Conservation (phyloP, 2,329 filamentous ascomycete genomes). For the Massarina eburnea region DNA sequence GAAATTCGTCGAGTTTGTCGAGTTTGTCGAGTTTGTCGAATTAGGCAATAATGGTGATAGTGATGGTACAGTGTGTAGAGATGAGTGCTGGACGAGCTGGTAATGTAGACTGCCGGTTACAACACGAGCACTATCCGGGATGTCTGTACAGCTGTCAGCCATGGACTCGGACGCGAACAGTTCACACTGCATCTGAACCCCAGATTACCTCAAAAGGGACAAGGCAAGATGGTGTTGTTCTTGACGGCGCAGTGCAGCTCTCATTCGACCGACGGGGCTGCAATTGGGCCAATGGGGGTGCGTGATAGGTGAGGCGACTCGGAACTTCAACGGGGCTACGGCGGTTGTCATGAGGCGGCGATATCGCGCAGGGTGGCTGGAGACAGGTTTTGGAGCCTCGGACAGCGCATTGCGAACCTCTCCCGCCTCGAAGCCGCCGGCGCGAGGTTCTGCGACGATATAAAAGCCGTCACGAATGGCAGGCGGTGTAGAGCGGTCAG, state of each 20-base stretch:
- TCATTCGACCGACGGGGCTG: conserved; percentile 34
- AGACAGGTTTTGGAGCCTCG: conserved; percentile 30
- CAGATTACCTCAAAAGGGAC: conserved; percentile 36
- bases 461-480: conserved; percentile 37
- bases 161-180: conserved; percentile 13
- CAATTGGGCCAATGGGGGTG: conserved; percentile 37
- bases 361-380: conserved; percentile 33
- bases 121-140: conserved; percentile 19
- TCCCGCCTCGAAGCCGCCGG: conserved; percentile 31
- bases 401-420: conserved; percentile 43
- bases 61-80: conserved; percentile 23
- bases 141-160: conserved; percentile 32
- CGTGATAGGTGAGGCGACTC: conserved; percentile 32
- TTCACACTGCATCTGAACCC: conserved; percentile 22
- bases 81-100: conserved; percentile 5
- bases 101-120: conserved; percentile 25
- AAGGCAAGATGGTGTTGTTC: conserved; percentile 31
- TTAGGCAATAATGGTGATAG: conserved; percentile 26
- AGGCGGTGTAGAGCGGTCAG: conserved; percentile 44
- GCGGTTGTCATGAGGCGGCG: conserved; percentile 38
- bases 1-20: conserved; percentile 20
- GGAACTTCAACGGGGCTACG: conserved; percentile 34
- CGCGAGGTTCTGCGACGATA: conserved; percentile 35
- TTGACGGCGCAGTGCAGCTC: conserved; percentile 24
- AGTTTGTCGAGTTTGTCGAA: conserved; percentile 10